Evolutionary conservation across 768 basidiomycete genomes (phyloP).

Genomic region (Russula virescens): DNA sequence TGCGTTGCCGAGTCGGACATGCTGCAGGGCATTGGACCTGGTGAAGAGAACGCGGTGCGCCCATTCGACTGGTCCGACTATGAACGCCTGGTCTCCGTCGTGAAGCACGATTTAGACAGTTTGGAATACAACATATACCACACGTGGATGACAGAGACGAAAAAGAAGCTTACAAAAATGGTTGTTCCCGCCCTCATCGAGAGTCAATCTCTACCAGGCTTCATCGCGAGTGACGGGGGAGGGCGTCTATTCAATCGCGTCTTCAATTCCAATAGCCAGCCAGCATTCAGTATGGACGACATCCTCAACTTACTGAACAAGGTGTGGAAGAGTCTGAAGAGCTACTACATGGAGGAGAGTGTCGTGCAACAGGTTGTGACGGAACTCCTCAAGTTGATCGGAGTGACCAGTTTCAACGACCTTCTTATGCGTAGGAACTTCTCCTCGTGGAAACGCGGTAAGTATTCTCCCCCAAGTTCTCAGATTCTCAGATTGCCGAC

Average conservation of each 20-base stretch:
- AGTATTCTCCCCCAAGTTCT: slow-evolving; percentile 26
- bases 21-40: slow-evolving; percentile 95
- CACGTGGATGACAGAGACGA: slow-evolving; percentile 98
- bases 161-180: slow-evolving; percentile 95
- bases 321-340: slow-evolving; percentile 97
- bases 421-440: slow-evolving; percentile 98
- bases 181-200: slow-evolving; percentile 98
- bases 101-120: slow-evolving; percentile 97
- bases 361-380: slow-evolving; percentile 94
- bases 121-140: slow-evolving; percentile 99
- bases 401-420: slow-evolving; percentile 97
- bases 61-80: slow-evolving; percentile 97
- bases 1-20: slow-evolving; percentile 99
- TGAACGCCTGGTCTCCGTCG: slow-evolving; percentile 93
- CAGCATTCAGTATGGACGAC: slow-evolving; percentile 98
- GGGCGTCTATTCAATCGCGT: slow-evolving; percentile 92
- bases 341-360: slow-evolving; percentile 96
- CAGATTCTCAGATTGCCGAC: background rate
- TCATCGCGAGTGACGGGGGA: slow-evolving; percentile 91
- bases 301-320: slow-evolving; percentile 95
- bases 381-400: slow-evolving; percentile 91
- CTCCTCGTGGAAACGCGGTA: slow-evolving; percentile 99
- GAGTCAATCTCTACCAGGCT: slow-evolving; percentile 95
- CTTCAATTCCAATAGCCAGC: slow-evolving; percentile 75
- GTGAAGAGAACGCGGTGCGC: slow-evolving; percentile 86